These are phyloP conservation scores for Euphorbia lathyris DNA, from an alignment of 345 rosid genomes.

Conservation along the genomic window DNA sequence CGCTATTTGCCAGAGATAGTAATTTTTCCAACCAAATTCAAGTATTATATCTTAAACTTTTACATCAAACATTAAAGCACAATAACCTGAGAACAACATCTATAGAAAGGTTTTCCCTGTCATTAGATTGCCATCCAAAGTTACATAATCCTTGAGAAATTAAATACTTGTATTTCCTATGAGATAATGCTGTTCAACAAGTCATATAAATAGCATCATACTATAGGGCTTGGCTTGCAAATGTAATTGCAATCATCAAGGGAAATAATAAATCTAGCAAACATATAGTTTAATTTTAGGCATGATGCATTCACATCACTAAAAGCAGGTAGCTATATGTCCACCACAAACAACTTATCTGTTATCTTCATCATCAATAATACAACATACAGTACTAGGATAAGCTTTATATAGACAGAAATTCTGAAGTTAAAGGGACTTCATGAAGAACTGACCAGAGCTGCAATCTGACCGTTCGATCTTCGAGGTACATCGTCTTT, in stretches of 20 bases:
- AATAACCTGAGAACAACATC: not conserved
- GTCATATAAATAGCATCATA: not conserved
- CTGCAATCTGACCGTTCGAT: conserved; percentile 24
- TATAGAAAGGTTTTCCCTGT: conserved; percentile 8
- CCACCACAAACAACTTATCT: not conserved
- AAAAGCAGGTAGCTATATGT: not conserved
- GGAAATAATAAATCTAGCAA: not conserved
- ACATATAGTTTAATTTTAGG: not conserved
- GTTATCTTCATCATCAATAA: not conserved
- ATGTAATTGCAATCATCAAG: not conserved
- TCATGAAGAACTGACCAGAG: conserved; percentile 15
- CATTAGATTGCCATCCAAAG: too few relatives aligned
- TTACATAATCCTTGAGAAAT: not conserved
- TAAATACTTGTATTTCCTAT: not conserved
- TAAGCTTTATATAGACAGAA: not conserved
- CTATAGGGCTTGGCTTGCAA: not conserved
- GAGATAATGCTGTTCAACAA: not conserved
- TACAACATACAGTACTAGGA: not conserved
- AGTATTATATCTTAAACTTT: not conserved
- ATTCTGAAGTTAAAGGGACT: not conserved
- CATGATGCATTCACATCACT: not conserved
- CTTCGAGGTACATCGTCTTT: conserved; percentile 25
- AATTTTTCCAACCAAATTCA: not conserved
- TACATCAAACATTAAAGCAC: not conserved
- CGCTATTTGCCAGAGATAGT: not conserved